Percentiles rank a stretch among this genome's conserved stretches.
Evolutionary conservation across 371 early-diverging fungal genomes (phyloP).

Genomic region (Zopfochytrium polystomum): DNA sequence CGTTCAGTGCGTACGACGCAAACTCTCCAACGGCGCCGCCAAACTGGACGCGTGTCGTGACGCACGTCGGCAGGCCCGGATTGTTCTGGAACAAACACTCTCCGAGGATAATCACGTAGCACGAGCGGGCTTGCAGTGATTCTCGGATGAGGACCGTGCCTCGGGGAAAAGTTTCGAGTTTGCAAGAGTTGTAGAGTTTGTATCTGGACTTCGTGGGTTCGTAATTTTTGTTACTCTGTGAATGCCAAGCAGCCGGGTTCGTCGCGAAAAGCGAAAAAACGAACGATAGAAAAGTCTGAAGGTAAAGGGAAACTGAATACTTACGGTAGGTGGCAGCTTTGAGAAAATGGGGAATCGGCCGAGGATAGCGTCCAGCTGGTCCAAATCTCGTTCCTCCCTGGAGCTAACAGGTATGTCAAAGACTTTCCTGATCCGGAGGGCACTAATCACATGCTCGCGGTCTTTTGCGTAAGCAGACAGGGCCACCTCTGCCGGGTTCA

Average conservation of each 20-base stretch:
- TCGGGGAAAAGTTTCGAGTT: slow-evolving; percentile 19
- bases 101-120: slow-evolving; percentile 25
- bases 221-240: neutral
- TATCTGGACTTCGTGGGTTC: slow-evolving; percentile 15
- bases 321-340: slow-evolving; percentile 26
- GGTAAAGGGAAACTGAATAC: neutral
- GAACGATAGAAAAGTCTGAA: no score
- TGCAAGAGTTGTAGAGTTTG: slow-evolving; percentile 32
- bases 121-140: slow-evolving; percentile 17
- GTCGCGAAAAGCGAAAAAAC: neutral
- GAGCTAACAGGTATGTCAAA: slow-evolving; percentile 16
- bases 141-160: slow-evolving; percentile 27
- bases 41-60: slow-evolving; percentile 12
- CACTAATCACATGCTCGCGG: slow-evolving; percentile 15
- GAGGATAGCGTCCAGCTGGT: slow-evolving; percentile 21
- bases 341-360: slow-evolving; percentile 23
- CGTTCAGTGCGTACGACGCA: slow-evolving; percentile 1
- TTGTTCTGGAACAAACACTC: slow-evolving; percentile 24
- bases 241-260: neutral
- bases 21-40: slow-evolving; percentile 29
- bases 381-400: slow-evolving; percentile 23
- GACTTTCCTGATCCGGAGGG: slow-evolving; percentile 16
- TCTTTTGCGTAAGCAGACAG: slow-evolving; percentile 6
- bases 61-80: slow-evolving; percentile 22
- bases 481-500: neutral